These are phyloP conservation scores for Annulohypoxylon maeteangense DNA, from an alignment of 495 filamentous ascomycete species.

Conservation along the genomic window DNA sequence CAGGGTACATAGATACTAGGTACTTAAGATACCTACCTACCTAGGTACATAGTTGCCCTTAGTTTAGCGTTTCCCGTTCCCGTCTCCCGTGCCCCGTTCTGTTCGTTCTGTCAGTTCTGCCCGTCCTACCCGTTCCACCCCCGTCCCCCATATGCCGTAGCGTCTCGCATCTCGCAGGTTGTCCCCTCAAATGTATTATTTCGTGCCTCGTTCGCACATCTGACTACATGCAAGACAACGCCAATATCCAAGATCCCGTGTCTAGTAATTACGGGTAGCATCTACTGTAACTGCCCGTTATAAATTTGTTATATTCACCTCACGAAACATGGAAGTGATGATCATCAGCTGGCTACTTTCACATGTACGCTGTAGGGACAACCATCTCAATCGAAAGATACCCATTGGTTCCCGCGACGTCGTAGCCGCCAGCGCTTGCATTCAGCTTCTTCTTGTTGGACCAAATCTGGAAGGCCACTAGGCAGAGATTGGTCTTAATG, in stretches of 20 bases:
- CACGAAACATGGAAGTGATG: not conserved
- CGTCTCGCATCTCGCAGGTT: not conserved
- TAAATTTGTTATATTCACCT: constrained; percentile 1
- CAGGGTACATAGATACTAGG: too few relatives aligned
- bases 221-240: constrained; percentile 12
- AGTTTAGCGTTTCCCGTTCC: not conserved
- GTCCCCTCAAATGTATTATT: not conserved
- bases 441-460: constrained; percentile 36
- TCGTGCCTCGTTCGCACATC: constrained; percentile 7
- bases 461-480: constrained; percentile 24
- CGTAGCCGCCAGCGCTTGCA: constrained; percentile 30
- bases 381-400: constrained; percentile 7
- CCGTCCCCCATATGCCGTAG: not conserved
- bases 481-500: constrained; percentile 10
- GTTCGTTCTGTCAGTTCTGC: not conserved
- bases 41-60: too few relatives aligned
- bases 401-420: constrained; percentile 12
- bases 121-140: not conserved
- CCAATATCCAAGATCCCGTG: constrained; percentile 13
- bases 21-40: not conserved
- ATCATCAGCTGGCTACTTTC: constrained; percentile 21
- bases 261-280: not conserved
- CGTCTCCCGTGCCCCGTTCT: not conserved
- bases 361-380: constrained; percentile 15
- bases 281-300: constrained; percentile 5